Conservation (phyloP, 208 protist genomes). For the Endotrypanum monterogeii region DNA sequence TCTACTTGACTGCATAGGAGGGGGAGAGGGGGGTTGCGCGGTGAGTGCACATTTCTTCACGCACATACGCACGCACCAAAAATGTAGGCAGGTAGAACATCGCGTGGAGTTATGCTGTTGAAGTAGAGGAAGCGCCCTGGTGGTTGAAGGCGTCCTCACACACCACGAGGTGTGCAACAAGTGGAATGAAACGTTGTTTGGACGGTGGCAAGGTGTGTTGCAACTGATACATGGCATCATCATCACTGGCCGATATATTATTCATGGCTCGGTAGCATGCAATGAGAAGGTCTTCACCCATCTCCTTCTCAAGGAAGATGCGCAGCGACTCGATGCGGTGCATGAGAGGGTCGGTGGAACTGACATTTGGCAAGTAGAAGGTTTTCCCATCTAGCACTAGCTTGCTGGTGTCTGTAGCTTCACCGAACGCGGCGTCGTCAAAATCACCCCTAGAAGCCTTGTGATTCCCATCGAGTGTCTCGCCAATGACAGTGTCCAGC, state of each 20-base stretch:
- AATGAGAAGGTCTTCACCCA: conserved; percentile 80
- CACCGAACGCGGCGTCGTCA: conserved; percentile 58
- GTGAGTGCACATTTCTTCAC: neutral
- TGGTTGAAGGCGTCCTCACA: conserved; percentile 87
- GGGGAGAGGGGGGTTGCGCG: too few species aligned
- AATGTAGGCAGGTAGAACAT: too few species aligned
- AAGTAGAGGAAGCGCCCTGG: conserved; percentile 35
- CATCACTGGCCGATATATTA: conserved; percentile 72
- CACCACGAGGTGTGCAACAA: conserved; percentile 85
- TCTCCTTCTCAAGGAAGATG: conserved; percentile 79
- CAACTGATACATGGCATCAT: conserved; percentile 73
- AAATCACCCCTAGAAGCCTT: conserved; percentile 50
- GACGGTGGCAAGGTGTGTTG: conserved; percentile 52
- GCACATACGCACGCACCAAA: neutral
- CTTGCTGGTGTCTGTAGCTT: conserved; percentile 51
- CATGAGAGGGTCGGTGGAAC: conserved; percentile 80
- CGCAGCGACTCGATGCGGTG: conserved; percentile 91
- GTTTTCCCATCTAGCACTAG: conserved; percentile 92
- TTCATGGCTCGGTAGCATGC: conserved; percentile 79
- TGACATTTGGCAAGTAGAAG: conserved; percentile 81
- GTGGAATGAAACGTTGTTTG: conserved; percentile 80
- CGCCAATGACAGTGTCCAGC: conserved; percentile 67
- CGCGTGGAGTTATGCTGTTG: neutral
- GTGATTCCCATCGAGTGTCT: conserved; percentile 35
- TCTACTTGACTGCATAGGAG: too few species aligned